Evolutionary conservation across 2,329 filamentous ascomycete species (phyloP).

Genomic region (Fusarium phyllophilum): DNA sequence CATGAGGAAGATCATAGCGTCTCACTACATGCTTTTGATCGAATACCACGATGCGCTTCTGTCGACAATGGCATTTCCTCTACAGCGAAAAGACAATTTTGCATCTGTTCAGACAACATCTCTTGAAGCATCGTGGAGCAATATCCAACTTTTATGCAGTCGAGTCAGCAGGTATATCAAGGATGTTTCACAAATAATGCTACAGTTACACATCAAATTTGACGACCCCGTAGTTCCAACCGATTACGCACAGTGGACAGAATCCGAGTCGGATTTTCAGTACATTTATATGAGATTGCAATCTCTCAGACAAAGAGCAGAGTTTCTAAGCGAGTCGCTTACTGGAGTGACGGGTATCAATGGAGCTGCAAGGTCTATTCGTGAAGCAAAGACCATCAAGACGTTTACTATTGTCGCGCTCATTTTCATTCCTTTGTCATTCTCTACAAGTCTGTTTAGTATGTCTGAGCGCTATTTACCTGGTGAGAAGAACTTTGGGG

Average conservation of each 20-base stretch:
- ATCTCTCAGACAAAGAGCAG: not conserved
- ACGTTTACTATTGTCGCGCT: conserved; percentile 12
- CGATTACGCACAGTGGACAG: not conserved
- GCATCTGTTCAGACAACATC: conserved; percentile 1
- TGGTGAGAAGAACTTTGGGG: not conserved
- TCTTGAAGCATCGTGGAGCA: conserved; percentile 3
- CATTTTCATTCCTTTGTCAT: conserved; percentile 5
- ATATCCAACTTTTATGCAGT: conserved; percentile 1
- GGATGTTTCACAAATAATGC: conserved; percentile 2
- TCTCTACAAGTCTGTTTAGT: not conserved
- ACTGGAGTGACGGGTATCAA: conserved; percentile 5
- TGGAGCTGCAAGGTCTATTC: conserved; percentile 6
- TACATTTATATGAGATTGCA: conserved; percentile 7
- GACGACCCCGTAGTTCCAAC: not conserved
- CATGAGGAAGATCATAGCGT: conserved; percentile 1
- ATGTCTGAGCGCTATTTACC: conserved; percentile 1
- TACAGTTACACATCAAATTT: conserved; percentile 1
- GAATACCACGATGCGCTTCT: conserved; percentile 10
- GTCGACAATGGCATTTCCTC: not conserved
- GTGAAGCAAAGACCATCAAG: not conserved
- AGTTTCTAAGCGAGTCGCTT: conserved; percentile 5
- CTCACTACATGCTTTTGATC: not conserved
- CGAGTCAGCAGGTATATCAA: conserved; percentile 7
- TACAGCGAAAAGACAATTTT: conserved; percentile 7
- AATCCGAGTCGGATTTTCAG: not conserved